Percentiles rank a stretch among this genome's conserved stretches.
phyloP scores from a whole-genome alignment of 2,329 filamentous ascomycete species.

The Sporothrix pseudoabietina region DNA sequence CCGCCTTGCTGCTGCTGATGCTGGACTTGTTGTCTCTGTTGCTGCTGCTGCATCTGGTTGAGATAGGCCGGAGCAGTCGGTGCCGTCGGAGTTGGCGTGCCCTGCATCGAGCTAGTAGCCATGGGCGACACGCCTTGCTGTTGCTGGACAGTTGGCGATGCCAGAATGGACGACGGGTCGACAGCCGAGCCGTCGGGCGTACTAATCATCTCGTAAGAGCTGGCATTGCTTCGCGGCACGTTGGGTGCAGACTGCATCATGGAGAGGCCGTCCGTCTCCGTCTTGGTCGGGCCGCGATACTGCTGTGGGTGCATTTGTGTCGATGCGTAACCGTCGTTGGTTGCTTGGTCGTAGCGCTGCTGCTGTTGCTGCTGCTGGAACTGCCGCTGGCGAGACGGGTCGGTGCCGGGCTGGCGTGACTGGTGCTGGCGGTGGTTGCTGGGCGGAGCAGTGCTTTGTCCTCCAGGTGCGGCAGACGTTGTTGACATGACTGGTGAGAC shows the following conservation, averaged over 20 bases:
- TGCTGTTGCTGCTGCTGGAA: slow-evolving; percentile 19
- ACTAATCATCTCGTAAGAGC: slow-evolving; percentile 41
- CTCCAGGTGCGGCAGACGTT: slow-evolving; percentile 25
- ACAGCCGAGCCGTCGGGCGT: slow-evolving; percentile 35
- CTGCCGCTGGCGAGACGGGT: slow-evolving; percentile 40
- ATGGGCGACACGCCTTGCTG: slow-evolving; percentile 30
- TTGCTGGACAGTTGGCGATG: slow-evolving; percentile 45
- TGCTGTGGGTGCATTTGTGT: slow-evolving; percentile 26
- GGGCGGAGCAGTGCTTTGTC: not conserved
- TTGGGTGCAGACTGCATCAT: slow-evolving; percentile 48
- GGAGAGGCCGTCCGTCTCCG: slow-evolving; percentile 46
- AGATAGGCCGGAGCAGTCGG: slow-evolving; percentile 24
- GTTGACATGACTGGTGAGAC: slow-evolving; percentile 32
- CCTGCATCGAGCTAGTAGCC: slow-evolving; percentile 26
- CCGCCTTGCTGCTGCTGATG: slow-evolving; percentile 41
- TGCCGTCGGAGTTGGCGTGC: slow-evolving; percentile 29
- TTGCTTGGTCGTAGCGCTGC: slow-evolving; percentile 5
- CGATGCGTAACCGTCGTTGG: slow-evolving; percentile 6
- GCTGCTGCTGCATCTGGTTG: slow-evolving; percentile 35
- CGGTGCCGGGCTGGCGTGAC: slow-evolving; percentile 12
- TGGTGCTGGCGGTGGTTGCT: slow-evolving; percentile 33
- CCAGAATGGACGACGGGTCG: slow-evolving; percentile 49
- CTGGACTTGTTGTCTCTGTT: slow-evolving; percentile 33
- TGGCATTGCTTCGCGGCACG: slow-evolving; percentile 45
- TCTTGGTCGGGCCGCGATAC: slow-evolving; percentile 42